A percentile compares a stretch with the other conserved stretches of the same genome.
These are phyloP conservation scores for Zygotorulaspora mrakii DNA, from an alignment of 1,139 yeast species.

Conservation along the genomic window DNA sequence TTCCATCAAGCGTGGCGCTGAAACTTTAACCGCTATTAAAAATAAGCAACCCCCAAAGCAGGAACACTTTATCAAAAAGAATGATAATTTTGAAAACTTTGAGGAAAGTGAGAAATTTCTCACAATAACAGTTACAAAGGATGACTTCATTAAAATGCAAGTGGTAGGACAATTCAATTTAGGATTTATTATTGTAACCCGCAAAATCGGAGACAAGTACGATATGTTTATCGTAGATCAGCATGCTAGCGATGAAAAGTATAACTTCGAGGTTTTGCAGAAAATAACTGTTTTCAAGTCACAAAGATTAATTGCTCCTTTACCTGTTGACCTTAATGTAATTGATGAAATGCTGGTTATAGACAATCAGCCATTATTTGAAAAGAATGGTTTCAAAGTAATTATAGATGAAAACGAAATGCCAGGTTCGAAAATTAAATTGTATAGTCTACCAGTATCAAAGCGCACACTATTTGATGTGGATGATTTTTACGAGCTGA, in stretches of 20 bases:
- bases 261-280: constrained; percentile 72
- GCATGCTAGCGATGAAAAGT: constrained; percentile 96
- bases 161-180: constrained; percentile 89
- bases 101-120: constrained; percentile 53
- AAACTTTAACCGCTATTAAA: background rate
- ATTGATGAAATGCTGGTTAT: constrained; percentile 71
- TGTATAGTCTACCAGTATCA: constrained; percentile 69
- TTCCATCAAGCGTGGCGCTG: background rate
- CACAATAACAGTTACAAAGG: constrained; percentile 53
- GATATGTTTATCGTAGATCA: constrained; percentile 89
- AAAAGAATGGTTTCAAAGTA: constrained; percentile 72
- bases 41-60: constrained; percentile 9
- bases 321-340: constrained; percentile 59
- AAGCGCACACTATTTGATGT: constrained; percentile 63
- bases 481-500: constrained; percentile 71
- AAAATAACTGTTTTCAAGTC: constrained; percentile 51
- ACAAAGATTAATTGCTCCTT: constrained; percentile 72
- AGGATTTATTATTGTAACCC: constrained; percentile 78
- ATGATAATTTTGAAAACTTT: constrained; percentile 37
- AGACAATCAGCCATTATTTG: constrained; percentile 55
- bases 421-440: constrained; percentile 55
- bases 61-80: constrained; percentile 14
- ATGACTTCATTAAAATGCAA: constrained; percentile 66
- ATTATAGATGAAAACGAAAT: constrained; percentile 43
- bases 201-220: constrained; percentile 38